Evolutionary conservation across 352 stramenopile species (phyloP), one percentile per base, ranked within the genome.

Genomic region (Halophytophthora batemanensis): DNA sequence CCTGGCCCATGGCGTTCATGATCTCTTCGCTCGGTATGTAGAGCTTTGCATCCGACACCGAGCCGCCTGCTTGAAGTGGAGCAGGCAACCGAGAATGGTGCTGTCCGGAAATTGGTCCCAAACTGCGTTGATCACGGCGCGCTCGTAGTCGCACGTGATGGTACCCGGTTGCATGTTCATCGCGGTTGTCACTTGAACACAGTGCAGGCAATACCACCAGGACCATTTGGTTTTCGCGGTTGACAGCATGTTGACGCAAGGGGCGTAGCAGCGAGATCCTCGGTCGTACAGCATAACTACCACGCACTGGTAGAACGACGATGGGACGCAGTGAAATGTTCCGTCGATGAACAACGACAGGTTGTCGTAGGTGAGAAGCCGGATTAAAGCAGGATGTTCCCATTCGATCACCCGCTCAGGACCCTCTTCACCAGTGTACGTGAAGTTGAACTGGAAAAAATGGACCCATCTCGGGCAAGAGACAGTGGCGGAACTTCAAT

Each of bases 301-400:
- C 21, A 63, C 17, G 38, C 50, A 63, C 29, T 66, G 43, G 1
- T 50, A 49, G 14, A 66, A 56, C 0, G 23, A 8, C 4, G 25
- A 36, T 11, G 56, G 51, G 0, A 61, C 42, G 6, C 50, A 58
- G 19, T 51, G 36, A 28, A 66, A 70, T 2, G 56, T 66, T 0
- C 61, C 61, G 18, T 71, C 61, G 0, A 71, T n/a, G 19, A 71
- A 75, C 2, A 69, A 12, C 0, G 50, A 46, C n/a, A 51, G 45
- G 13, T 47, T 17, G 1, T 15, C 12, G 52, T 67, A 67, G 1
- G 37, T 52, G 0, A 71, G 46, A 2, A 65, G 28, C 0, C 38
- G 15, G 7, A 71, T 41, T 5, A 69, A 29, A 3, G 39, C 18
- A 17, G 56, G 53, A 45, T 66, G 65, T 0, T 53, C 45, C 52